phyloP scores from a whole-genome alignment of 2,329 filamentous ascomycete genomes.

The Aspergillus pseudoglaucus region DNA sequence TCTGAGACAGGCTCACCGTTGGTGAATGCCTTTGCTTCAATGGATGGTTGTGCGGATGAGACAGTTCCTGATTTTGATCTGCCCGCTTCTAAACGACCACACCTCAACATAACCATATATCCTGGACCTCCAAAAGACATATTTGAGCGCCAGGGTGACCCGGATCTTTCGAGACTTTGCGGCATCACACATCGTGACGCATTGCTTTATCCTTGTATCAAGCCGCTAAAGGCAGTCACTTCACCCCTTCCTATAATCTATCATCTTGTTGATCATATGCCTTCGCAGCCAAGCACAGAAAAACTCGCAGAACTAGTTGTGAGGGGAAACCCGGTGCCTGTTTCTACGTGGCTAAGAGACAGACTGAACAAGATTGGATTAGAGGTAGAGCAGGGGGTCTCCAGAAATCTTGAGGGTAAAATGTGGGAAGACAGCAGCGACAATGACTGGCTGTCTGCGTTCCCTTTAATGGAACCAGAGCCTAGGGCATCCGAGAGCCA shows the following conservation, averaged over 20 bases:
- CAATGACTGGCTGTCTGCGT: not conserved
- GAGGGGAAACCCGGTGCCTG: not conserved
- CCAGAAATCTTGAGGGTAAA: not conserved
- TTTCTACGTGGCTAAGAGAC: constrained; percentile 7
- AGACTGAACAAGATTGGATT: constrained; percentile 10
- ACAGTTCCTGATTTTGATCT: not conserved
- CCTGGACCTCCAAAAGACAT: not conserved
- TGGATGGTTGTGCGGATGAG: not conserved
- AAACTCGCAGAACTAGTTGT: constrained; percentile 10
- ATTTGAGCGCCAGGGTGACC: not conserved
- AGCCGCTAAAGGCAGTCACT: not conserved
- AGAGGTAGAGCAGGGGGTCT: constrained; percentile 3
- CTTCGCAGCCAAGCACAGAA: constrained; percentile 7
- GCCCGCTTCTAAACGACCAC: not conserved
- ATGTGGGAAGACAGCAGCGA: not conserved
- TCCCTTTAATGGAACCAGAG: not conserved
- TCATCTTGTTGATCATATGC: not conserved
- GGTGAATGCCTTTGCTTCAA: not conserved
- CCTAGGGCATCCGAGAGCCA: not conserved
- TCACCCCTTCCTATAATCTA: not conserved
- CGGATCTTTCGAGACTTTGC: not conserved
- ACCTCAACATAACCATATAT: not conserved
- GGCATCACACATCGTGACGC: not conserved
- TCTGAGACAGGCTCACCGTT: not conserved
- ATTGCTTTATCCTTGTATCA: not conserved